Conservation (phyloP, 148 eudicot genomes). For the Oxyria digyna region DNA sequence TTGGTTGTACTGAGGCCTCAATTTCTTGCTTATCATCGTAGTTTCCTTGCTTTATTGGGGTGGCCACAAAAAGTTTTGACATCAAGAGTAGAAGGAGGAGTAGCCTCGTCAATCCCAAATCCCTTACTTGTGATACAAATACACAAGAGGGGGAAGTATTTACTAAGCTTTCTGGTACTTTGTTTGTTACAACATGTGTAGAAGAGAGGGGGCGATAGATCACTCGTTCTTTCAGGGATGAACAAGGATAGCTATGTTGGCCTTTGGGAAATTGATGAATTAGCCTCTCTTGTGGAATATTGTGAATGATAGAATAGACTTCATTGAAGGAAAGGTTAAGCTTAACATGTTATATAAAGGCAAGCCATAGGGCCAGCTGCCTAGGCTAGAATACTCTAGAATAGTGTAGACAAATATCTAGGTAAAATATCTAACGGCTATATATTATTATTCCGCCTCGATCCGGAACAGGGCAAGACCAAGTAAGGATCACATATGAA, state of each 20-base stretch:
- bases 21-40: constrained; percentile 38
- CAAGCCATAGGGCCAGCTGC: no score
- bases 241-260: constrained; percentile 15
- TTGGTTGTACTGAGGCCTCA: constrained; percentile 35
- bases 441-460: no score
- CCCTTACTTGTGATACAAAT: constrained; percentile 36
- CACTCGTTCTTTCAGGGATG: constrained; percentile 10
- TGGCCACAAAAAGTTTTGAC: constrained; percentile 37
- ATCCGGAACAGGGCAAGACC: no score
- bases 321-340: no score
- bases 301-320: no score
- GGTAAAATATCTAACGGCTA: no score
- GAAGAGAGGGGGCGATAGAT: constrained; percentile 23
- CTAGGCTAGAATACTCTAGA: no score
- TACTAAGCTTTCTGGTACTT: constrained; percentile 34
- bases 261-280: constrained; percentile 50
- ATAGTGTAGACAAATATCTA: no score
- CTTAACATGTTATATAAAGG: no score
- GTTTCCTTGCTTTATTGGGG: constrained; percentile 31
- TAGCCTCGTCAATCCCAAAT: constrained; percentile 25
- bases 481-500: no score
- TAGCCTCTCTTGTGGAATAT: no score
- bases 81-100: constrained; percentile 14
- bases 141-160: constrained; percentile 28
- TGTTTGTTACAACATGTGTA: constrained; percentile 42